Conservation (phyloP, 306 rosid genomes). For the Coriaria nepalensis region DNA sequence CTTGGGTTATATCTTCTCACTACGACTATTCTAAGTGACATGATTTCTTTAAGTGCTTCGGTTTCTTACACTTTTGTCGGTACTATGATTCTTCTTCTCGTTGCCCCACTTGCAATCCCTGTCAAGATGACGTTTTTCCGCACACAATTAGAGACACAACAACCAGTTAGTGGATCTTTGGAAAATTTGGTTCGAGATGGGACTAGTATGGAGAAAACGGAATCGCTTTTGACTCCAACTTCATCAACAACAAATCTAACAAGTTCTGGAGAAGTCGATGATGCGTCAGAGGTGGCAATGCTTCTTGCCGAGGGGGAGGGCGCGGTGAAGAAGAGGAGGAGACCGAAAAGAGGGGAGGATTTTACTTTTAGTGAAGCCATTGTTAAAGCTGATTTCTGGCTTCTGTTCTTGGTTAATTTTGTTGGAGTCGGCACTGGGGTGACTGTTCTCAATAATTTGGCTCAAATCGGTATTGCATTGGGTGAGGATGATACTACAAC, state of each 20-base stretch:
- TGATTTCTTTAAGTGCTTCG: conserved; percentile 12
- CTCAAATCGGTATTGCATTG: conserved; percentile 69
- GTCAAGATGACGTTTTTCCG: conserved; percentile 58
- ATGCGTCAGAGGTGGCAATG: conserved; percentile 48
- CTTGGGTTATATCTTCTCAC: conserved; percentile 51
- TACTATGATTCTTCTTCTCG: conserved; percentile 47
- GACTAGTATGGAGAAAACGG: conserved; percentile 20
- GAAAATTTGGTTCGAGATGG: conserved; percentile 17
- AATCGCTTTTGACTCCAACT: conserved; percentile 29
- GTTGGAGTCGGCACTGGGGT: conserved; percentile 84
- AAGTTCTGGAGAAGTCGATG: conserved; percentile 34
- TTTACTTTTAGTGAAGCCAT: conserved; percentile 53
- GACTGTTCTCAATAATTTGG: conserved; percentile 61
- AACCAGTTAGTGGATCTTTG: conserved; percentile 26
- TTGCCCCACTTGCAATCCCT: conserved; percentile 73
- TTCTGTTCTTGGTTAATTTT: conserved; percentile 57
- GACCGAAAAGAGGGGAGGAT: conserved; percentile 82
- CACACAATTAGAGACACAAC: conserved; percentile 12
- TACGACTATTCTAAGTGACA: conserved; percentile 30
- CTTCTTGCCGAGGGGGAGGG: conserved; percentile 89
- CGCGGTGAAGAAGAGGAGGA: conserved; percentile 60
- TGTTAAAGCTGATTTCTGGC: conserved; percentile 78
- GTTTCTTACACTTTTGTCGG: conserved; percentile 26
- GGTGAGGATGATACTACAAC: conserved; percentile 55
- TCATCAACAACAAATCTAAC: conserved; percentile 28